Percentiles rank a stretch among this genome's conserved stretches.
Evolutionary conservation across 805 yeast genomes (phyloP).

Genomic region (Pichia membranifaciens): DNA sequence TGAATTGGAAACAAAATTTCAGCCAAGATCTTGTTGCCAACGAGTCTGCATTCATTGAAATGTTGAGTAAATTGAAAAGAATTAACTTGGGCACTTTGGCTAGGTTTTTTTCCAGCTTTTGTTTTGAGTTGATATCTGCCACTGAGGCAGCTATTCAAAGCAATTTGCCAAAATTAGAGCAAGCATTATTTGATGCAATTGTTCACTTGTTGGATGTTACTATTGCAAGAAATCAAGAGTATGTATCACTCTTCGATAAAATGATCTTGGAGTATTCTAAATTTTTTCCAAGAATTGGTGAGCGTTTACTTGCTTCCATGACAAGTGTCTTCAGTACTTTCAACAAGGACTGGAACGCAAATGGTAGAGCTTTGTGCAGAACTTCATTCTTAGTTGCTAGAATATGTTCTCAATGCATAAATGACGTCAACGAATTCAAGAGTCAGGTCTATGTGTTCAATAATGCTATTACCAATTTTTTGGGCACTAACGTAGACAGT

Average conservation of each 20-base stretch:
- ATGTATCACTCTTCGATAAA: constrained; percentile 49
- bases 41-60: constrained; percentile 39
- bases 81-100: constrained; percentile 49
- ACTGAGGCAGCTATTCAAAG: constrained; percentile 20
- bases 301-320: constrained; percentile 41
- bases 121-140: constrained; percentile 34
- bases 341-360: constrained; percentile 51
- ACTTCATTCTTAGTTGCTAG: constrained; percentile 47
- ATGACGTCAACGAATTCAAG: constrained; percentile 12
- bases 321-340: constrained; percentile 44
- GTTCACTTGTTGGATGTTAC: constrained; percentile 58
- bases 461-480: constrained; percentile 36
- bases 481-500: constrained; percentile 40
- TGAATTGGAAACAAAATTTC: constrained; percentile 46
- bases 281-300: constrained; percentile 46
- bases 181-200: constrained; percentile 45
- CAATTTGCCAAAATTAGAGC: constrained; percentile 24
- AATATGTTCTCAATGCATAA: constrained; percentile 27
- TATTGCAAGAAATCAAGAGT: constrained; percentile 61
- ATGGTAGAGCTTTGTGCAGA: constrained; percentile 61
- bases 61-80: constrained; percentile 46
- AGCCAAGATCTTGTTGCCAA: constrained; percentile 35
- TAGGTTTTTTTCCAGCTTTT: constrained; percentile 56
- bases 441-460: constrained; percentile 27
- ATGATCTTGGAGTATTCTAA: constrained; percentile 34